A percentile compares a stretch with the other conserved stretches of the same genome.
These are phyloP conservation scores for Rutstroemia sydowiana DNA, from an alignment of 2,329 filamentous ascomycete genomes.

Conservation along the genomic window DNA sequence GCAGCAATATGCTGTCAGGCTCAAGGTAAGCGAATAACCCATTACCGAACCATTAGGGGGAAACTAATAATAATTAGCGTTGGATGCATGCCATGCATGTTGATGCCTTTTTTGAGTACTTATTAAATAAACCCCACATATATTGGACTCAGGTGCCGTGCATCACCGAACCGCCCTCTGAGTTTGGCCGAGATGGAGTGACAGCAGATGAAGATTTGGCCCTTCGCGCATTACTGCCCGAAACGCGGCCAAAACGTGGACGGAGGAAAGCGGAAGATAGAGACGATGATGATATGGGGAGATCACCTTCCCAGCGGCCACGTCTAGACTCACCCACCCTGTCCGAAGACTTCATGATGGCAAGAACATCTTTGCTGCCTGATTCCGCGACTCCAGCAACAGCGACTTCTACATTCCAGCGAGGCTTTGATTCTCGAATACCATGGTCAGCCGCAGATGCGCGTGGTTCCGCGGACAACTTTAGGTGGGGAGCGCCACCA, in stretches of 20 bases:
- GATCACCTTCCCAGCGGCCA: constrained; percentile 50
- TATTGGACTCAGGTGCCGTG: constrained; percentile 75
- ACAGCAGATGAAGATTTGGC: constrained; percentile 83
- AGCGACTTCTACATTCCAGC: constrained; percentile 28
- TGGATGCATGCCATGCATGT: constrained; percentile 98
- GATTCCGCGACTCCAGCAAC: constrained; percentile 34
- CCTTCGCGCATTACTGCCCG: constrained; percentile 72
- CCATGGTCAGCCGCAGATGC: constrained; percentile 28
- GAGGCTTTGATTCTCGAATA: constrained; percentile 20
- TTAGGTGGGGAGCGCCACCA: constrained; percentile 34
- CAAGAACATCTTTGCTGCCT: constrained; percentile 29
- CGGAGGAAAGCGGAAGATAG: constrained; percentile 53
- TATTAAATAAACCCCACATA: constrained; percentile 66
- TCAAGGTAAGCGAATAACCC: constrained; percentile 60
- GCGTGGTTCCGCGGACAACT: constrained; percentile 23
- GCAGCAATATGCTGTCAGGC: constrained; percentile 84
- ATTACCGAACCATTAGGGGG: neutral
- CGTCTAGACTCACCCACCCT: constrained; percentile 48
- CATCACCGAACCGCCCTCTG: constrained; percentile 52
- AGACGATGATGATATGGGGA: constrained; percentile 46
- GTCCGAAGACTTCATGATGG: constrained; percentile 34
- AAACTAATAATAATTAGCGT: constrained; percentile 44
- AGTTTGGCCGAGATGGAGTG: constrained; percentile 70
- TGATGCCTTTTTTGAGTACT: constrained; percentile 89
- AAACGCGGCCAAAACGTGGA: constrained; percentile 58